These are phyloP conservation scores for Kalanchoe fedtschenkoi DNA, from an alignment of 164 flowering plant genomes.

Conservation along the genomic window DNA sequence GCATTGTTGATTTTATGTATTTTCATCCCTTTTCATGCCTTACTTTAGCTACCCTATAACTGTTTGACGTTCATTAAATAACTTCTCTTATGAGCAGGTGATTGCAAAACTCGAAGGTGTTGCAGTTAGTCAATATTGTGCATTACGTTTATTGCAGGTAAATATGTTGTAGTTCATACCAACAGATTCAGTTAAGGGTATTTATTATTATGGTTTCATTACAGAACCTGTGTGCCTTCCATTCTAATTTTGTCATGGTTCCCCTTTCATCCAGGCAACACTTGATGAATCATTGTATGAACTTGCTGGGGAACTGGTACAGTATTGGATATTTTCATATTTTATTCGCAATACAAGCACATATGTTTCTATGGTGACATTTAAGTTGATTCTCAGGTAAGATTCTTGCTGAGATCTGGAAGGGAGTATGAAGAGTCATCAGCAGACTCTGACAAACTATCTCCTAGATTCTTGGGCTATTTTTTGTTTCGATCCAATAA, in stretches of 20 bases:
- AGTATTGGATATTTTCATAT: not conserved
- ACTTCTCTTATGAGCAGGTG: constrained; percentile 36
- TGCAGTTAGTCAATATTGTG: constrained; percentile 96
- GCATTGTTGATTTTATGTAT: not conserved
- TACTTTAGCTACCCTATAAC: not conserved
- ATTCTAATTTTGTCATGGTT: not conserved
- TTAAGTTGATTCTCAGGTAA: constrained; percentile 43
- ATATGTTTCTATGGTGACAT: not conserved
- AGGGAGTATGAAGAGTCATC: constrained; percentile 69
- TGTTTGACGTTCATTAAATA: not conserved
- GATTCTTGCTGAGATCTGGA: constrained; percentile 93
- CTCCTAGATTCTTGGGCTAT: constrained; percentile 88
- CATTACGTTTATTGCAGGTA: constrained; percentile 88
- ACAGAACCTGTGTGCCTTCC: not conserved
- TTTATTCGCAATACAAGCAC: not conserved
- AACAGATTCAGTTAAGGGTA: not conserved
- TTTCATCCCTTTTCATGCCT: not conserved
- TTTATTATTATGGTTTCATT: not conserved
- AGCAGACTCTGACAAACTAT: constrained; percentile 60
- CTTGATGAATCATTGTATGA: constrained; percentile 94
- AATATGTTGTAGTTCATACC: constrained; percentile 2
- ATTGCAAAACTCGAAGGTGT: constrained; percentile 98
- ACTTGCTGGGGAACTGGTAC: constrained; percentile 99
- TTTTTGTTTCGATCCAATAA: constrained; percentile 65
- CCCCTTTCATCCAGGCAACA: constrained; percentile 55